Base-by-base conservation (phyloP, 2,329 filamentous ascomycete genomes). In the Sporothrix brunneoviolacea region DNA sequence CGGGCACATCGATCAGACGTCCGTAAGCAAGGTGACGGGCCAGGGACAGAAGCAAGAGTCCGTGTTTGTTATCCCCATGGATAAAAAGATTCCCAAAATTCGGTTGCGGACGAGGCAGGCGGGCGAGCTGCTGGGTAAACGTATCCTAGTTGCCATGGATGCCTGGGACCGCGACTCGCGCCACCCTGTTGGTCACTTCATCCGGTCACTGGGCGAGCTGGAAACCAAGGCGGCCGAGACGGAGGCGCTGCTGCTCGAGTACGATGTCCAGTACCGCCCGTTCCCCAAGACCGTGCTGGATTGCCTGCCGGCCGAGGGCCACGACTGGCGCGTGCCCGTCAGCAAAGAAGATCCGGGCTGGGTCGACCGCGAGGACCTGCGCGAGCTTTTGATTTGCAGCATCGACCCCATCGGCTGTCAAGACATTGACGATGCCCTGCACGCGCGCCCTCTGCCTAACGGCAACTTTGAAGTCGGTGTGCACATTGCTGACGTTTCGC, bases 211-310 rank as follows among this genome's bases (percentile, higher is more conserved):
- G 8, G 93, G 93, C 57, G 91, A 95, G 65, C 71, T 98, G 41
- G 93, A 98, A 68, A 95, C 88, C 6, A 97, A 98, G 67, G 89
- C 87, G n/a, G 93, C 93, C 8, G 93, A 97, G 70, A 98, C 93
- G 0, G 93, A 98, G 66, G 93, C 93, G 18, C 72, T 98, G 39
- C 74, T 98, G 10, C 76, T 98, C 24, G 93, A 98, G 65, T 95
- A 91, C 70, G 93, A 98, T 63, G 93, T 98, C 3, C 93, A 98
- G 65, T 98, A 98, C 68, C 82, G 91, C 50, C 93, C 93, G 1
- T 98, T 98, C 66, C 91, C 93, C 5, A 95, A 95, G 69, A 88
- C 90, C 0, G 91, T 98, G 4, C 71, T 98, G 48, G 91, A 98
- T 66, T 98, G 93, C 64, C 73, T 98, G 49, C 93, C 93, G 8